Evolutionary conservation across 441 rosid species (phyloP).

Genomic region (Erodium chrysanthum): DNA sequence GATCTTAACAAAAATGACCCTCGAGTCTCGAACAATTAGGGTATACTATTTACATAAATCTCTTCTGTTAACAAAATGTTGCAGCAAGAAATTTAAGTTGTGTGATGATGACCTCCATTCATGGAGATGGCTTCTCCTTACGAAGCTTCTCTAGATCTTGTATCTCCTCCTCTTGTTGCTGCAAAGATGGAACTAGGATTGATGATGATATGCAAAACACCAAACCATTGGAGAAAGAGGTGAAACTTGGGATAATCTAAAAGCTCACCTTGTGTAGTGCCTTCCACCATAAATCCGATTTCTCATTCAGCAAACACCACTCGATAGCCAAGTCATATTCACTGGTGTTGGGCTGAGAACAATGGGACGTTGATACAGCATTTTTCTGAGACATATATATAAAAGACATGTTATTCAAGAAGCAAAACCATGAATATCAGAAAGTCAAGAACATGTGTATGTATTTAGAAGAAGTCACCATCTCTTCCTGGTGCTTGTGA

Average conservation of each 20-base stretch:
- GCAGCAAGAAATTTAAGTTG: neutral
- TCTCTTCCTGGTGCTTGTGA: slow-evolving; percentile 17
- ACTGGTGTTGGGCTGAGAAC: slow-evolving; percentile 31
- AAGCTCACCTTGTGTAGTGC: slow-evolving; percentile 29
- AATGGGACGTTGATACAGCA: slow-evolving; percentile 39
- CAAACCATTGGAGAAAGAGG: too few relatives aligned
- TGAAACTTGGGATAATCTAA: neutral
- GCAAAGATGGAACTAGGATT: neutral
- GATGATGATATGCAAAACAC: too few relatives aligned
- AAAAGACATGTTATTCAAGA: neutral
- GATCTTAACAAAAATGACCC: neutral
- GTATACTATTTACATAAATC: neutral
- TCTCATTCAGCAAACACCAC: slow-evolving; percentile 31
- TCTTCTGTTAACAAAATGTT: neutral
- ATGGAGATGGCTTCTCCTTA: neutral
- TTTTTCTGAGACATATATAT: slow-evolving; percentile 20
- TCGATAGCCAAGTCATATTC: slow-evolving; percentile 35
- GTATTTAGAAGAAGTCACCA: slow-evolving; percentile 16
- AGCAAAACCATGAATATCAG: neutral
- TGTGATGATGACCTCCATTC: neutral
- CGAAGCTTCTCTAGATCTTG: neutral
- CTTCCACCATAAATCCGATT: slow-evolving; percentile 27
- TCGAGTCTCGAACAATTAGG: neutral
- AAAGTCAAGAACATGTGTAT: neutral
- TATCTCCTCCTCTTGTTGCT: neutral